Percentiles rank a stretch among this genome's conserved stretches.
phyloP scores from a whole-genome alignment of 2,329 filamentous ascomycete species.

The Penicillium polonicum region DNA sequence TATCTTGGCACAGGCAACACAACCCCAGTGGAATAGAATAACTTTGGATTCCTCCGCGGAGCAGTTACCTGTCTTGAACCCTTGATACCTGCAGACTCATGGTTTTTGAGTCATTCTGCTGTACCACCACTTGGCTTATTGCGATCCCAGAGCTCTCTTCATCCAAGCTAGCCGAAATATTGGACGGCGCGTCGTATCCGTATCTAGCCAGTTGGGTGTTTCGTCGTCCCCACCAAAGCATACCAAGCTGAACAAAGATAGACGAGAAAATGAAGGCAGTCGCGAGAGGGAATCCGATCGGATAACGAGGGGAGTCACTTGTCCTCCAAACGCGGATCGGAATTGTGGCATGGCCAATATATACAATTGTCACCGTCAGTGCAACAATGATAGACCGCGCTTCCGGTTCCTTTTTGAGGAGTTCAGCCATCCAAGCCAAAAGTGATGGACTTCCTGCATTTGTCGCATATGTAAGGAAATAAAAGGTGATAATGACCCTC shows the following conservation, averaged over 20 bases:
- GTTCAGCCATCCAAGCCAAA: slow-evolving; percentile 20
- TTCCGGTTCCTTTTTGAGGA: slow-evolving; percentile 20
- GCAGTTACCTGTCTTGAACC: too few species aligned
- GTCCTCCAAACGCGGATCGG: slow-evolving; percentile 21
- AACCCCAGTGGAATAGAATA: too few species aligned
- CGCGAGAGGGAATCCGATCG: slow-evolving; percentile 20
- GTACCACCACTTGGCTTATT: neutral
- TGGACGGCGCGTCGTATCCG: neutral
- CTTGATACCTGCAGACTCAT: neutral
- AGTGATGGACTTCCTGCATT: slow-evolving; percentile 15
- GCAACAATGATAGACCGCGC: slow-evolving; percentile 19
- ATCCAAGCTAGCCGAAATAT: neutral
- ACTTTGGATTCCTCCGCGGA: too few species aligned
- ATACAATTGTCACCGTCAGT: slow-evolving; percentile 20
- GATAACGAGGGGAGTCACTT: slow-evolving; percentile 19
- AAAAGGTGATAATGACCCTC: slow-evolving; percentile 16
- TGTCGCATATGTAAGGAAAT: slow-evolving; percentile 23
- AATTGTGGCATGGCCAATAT: slow-evolving; percentile 22
- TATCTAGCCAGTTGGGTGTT: neutral
- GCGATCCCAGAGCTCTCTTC: neutral
- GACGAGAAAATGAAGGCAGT: slow-evolving; percentile 15
- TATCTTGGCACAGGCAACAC: too few species aligned
- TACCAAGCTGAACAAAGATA: slow-evolving; percentile 6
- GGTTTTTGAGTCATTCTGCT: neutral
- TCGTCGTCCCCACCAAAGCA: slow-evolving; percentile 9